phyloP scores from a whole-genome alignment of 176 grass and related monocot genomes.

The Ananas comosus region DNA sequence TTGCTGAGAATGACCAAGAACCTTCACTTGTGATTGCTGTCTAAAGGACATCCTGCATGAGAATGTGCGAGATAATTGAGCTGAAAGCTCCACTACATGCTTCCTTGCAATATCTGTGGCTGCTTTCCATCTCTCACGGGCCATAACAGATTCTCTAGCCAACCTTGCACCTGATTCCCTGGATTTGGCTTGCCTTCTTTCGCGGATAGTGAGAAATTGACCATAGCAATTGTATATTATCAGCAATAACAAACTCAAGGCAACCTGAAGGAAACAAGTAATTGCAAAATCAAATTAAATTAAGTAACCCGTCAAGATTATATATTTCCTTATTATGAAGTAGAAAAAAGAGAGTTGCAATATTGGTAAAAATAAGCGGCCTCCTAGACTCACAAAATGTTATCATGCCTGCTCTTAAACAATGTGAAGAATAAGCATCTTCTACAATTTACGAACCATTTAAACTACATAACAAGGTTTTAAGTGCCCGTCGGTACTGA shows the following conservation, averaged over 20 bases:
- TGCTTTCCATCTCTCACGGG: constrained; percentile 57
- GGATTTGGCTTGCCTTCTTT: constrained; percentile 38
- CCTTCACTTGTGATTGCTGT: constrained; percentile 17
- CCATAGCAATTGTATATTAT: constrained; percentile 64
- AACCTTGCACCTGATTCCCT: constrained; percentile 54
- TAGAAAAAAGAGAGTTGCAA: not conserved
- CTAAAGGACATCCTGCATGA: not conserved
- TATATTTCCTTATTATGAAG: not conserved
- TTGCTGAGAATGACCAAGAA: constrained; percentile 19
- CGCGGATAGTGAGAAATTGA: constrained; percentile 36
- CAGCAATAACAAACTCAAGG: constrained; percentile 38
- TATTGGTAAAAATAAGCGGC: not conserved
- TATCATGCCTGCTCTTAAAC: not conserved
- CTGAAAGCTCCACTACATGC: constrained; percentile 13
- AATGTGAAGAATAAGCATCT: not conserved
- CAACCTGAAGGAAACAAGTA: constrained; percentile 31
- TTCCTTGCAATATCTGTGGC: constrained; percentile 37
- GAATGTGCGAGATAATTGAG: constrained; percentile 18
- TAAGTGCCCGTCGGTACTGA: too few species aligned
- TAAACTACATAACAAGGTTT: not conserved
- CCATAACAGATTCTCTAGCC: constrained; percentile 42
- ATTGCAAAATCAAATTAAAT: not conserved
- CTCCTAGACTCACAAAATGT: not conserved
- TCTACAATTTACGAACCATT: not conserved
- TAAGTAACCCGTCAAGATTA: not conserved